Base-by-base conservation (phyloP, 1,284 basidiomycete species). In the Trichosporon sp. region DNA sequence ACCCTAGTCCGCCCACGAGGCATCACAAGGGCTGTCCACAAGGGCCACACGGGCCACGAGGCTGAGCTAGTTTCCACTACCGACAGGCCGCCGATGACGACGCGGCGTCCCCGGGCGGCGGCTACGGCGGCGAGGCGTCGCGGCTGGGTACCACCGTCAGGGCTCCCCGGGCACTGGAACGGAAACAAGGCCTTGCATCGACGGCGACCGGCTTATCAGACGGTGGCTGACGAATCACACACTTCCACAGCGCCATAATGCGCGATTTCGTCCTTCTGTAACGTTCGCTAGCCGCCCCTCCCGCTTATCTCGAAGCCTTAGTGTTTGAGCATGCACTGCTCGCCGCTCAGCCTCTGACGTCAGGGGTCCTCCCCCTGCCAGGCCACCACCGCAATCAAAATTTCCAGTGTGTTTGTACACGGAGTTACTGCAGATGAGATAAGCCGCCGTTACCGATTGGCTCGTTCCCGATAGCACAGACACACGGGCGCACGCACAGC, bases 261-360 rank as follows among this genome's bases (percentile, higher is more conserved):
- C 56, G 56, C 56, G 56, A 60, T 31, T 60, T 60, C 56, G 13
- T 25, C 29, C 56, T 60, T 60, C 56, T 60, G 56, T 60, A 31
- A 60, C 56, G 29, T 29, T 60, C 27, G 56, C 56, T 31, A 31
- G 27, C 18, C 56, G 27, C 53, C 56, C 56, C 56, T 60, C 56
- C 56, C 56, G 56, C 56, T 60, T 60, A 60, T 60, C 56, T 60
- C 56, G 31, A 60, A 60, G 56, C 29, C 27, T 60, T 60, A 60
- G 29, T 31, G 29, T 60, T 60, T 31, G 27, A 31, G 56, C 56
- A 31, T 60, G 47, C 47, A 51, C 21, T 18, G 47, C 47, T 21
- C 18, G 38, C 4, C 38, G 18, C 27, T 31, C 56, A 29, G 56
- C 56, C 56, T 60, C 56, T 60, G 56, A 60, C 56, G 56, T 60